Evolutionary conservation across 257 asterid species (phyloP).

Genomic region (Solanum verrucosum): DNA sequence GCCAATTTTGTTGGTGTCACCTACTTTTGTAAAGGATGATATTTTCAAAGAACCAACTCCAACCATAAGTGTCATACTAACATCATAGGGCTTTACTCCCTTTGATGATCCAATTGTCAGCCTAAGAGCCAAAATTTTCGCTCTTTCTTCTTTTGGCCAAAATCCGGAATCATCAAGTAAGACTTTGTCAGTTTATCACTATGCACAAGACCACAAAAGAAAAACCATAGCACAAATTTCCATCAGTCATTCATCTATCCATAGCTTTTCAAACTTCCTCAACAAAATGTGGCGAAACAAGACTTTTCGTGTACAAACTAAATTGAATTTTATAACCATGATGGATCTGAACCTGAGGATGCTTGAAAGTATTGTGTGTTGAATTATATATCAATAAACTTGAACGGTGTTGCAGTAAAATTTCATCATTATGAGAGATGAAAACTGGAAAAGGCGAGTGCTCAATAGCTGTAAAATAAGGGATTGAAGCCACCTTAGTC

Average conservation of each 20-base stretch:
- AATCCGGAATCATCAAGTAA: not conserved
- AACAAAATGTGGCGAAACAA: conserved; percentile 21
- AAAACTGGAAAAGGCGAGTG: not conserved
- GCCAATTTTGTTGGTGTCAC: not conserved
- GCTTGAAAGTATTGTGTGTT: conserved; percentile 14
- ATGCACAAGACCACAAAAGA: not conserved
- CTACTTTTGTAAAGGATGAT: not conserved
- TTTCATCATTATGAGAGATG: conserved; percentile 16
- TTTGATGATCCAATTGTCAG: not conserved
- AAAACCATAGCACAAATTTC: not conserved
- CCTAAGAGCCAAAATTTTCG: not conserved
- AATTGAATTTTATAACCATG: not conserved
- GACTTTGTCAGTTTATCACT: not conserved
- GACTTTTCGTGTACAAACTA: conserved; percentile 17
- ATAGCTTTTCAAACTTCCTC: not conserved
- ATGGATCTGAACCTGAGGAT: conserved; percentile 3
- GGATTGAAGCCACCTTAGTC: not conserved
- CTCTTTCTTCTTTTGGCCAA: not conserved
- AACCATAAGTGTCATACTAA: not conserved
- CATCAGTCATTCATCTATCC: not conserved
- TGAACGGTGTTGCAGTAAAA: conserved; percentile 18
- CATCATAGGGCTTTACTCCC: not conserved
- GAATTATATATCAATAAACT: conserved; percentile 22
- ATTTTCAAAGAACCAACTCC: not conserved
- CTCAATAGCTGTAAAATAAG: not conserved